Base-by-base conservation (phyloP, 495 filamentous ascomycete species). In the Talaromyces stipitatus region DNA sequence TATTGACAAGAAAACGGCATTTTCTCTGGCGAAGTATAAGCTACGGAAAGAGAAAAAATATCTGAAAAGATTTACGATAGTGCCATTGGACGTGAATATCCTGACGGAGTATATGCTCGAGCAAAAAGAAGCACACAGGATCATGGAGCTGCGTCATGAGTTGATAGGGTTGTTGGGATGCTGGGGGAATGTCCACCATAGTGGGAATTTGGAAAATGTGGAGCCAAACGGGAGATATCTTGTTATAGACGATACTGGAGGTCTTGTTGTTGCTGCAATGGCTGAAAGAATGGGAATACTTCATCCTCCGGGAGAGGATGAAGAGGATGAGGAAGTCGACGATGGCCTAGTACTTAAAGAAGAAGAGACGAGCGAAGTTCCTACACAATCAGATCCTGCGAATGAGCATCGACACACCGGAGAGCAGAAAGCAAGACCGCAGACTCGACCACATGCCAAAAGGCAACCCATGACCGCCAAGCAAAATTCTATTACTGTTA, bases 1-100 rank as follows among this genome's bases (percentile, higher is more conserved):
- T 0, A 73, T 97, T 26, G 91, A 95, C 59, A 87, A 98, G 74
- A 98, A 97, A 75, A 97, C 94, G 0, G 81, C 86, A 2, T 98
- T 95, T 69, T 90, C 89, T 5, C 73, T 96, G 18, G 91, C 92
- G 22, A 98, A 98, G 67, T 98, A 98, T 66, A 95, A 91, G 47
- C 74, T 97, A 14, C 81, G 94, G 20, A 98, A 98, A 76, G 85
- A 86, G 38, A 92, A 85, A 68, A 98, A 98, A 73, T 97, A 95
- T 65, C 80, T 96, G 59, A 82, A 85, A 59, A 76, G 91, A 18
- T 97, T 98, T 60, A 91, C 87, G 1, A 80, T 92, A 0, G 71
- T 92, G 24, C 92, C 90, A 0, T 63, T 97, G 65, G 91, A 96
- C 58, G 85, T 95, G 28, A 78, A 84, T 5, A 73, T 78, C 43